phyloP scores from a whole-genome alignment of 768 basidiomycete genomes.

The Pleurotus pulmonarius region DNA sequence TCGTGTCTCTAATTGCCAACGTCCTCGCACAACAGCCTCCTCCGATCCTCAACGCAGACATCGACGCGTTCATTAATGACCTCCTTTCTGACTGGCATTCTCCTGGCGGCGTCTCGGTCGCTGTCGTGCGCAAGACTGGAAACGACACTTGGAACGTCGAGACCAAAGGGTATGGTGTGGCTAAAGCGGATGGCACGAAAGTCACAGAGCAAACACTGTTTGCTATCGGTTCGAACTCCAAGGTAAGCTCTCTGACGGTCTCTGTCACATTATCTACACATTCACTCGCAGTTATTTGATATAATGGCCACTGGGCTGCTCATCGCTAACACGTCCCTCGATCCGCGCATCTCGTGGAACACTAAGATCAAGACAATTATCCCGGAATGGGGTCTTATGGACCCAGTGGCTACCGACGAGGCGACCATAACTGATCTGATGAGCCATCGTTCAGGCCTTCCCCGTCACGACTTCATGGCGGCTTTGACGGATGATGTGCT shows the following conservation, averaged over 20 bases:
- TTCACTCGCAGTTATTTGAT: conserved; percentile 17
- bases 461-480: conserved; percentile 16
- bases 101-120: conserved; percentile 15
- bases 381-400: conserved; percentile 21
- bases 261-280: no score
- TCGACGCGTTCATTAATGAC: conserved; percentile 13
- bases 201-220: conserved; percentile 16
- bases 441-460: conserved; percentile 24
- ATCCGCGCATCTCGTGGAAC: conserved; percentile 17
- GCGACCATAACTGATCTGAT: conserved; percentile 20
- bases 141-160: conserved; percentile 16
- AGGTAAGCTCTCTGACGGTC: conserved; percentile 7
- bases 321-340: conserved; percentile 20
- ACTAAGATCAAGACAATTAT: conserved; percentile 20
- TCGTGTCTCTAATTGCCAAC: no score
- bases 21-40: neutral
- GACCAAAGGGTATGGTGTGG: conserved; percentile 17
- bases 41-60: conserved; percentile 13
- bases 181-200: conserved; percentile 14
- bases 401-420: conserved; percentile 16
- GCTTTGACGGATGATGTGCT: neutral
- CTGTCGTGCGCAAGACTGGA: conserved; percentile 13
- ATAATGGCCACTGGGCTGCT: conserved; percentile 20
- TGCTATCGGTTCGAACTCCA: conserved; percentile 20
- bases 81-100: conserved; percentile 16